A percentile compares a stretch with the other conserved stretches of the same genome.
Conservation (phyloP, 192 early-diverging fungal species). For the Umbelopsis isabellina region DNA sequence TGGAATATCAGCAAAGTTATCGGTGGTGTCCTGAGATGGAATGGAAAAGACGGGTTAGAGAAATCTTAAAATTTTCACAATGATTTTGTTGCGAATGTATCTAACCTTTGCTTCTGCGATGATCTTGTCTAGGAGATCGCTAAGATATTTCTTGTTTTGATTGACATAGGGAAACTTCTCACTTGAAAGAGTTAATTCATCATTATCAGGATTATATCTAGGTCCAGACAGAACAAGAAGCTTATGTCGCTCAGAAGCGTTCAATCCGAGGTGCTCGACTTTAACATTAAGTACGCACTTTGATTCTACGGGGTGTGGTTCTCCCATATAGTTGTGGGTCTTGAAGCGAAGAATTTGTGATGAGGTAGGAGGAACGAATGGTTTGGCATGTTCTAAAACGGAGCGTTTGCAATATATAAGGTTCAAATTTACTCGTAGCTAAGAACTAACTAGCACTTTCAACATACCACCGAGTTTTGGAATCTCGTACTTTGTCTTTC, state of each 20-base stretch:
- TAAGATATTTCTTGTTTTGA: constrained; percentile 64
- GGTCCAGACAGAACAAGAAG: constrained; percentile 63
- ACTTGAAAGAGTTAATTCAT: constrained; percentile 56
- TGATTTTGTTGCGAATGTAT: neutral
- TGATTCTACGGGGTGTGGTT: constrained; percentile 54
- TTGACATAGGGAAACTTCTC: constrained; percentile 55
- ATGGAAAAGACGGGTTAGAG: neutral
- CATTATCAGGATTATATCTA: constrained; percentile 60
- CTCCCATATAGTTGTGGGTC: constrained; percentile 53
- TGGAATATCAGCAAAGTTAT: constrained; percentile 61
- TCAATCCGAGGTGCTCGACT: constrained; percentile 47
- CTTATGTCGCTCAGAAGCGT: constrained; percentile 56
- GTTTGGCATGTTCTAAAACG: constrained; percentile 50
- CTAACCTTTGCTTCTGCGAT: constrained; percentile 62
- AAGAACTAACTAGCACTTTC: neutral
- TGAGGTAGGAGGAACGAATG: constrained; percentile 52
- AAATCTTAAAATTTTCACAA: neutral
- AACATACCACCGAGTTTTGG: constrained; percentile 60
- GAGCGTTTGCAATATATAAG: neutral
- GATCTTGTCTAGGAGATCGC: constrained; percentile 51
- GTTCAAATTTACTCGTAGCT: neutral
- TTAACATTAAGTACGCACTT: constrained; percentile 58
- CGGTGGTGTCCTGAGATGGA: constrained; percentile 41
- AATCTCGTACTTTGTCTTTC: constrained; percentile 60
- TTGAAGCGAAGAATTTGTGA: constrained; percentile 56